Base-by-base conservation (phyloP, 2,329 filamentous ascomycete species). In the Botrytis byssoidea region DNA sequence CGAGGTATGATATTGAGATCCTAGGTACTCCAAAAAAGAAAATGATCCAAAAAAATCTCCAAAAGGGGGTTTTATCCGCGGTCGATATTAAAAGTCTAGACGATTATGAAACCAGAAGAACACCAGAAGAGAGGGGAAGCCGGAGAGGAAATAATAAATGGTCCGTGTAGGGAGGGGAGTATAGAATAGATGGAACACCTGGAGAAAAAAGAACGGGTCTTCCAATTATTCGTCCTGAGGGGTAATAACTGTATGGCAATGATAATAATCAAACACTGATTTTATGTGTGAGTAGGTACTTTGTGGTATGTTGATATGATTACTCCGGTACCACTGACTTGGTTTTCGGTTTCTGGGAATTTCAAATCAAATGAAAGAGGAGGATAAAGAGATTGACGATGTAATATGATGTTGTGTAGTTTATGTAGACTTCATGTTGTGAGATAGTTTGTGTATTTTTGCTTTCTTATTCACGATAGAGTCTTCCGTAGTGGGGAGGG, bases 271-370 rank as follows among this genome's bases (percentile, higher is more conserved):
- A 55, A 55, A 55, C 65, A 12, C 46, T 40, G 51, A 51, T 69
- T 32, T 42, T 32, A 51, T 69, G 67, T 42, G 48, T 35, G 25
- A 40, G 46, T 9, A 37, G 37, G 37, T 51, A 51, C 25, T 44
- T n/a, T 37, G 35, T 35, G 64, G 14, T n/a, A 61, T 42, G 61
- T 55, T 20, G 51, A 46, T 67, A 46, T 55, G 40, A 61, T 59
- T 20, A 44, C 40, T 40, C 37, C 55, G 40, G 55, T 59, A 72
- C 70, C 70, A 57, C 70, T 57, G 60, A 67, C 70, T 72, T 72
- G 70, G 70, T 65, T 66, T 67, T 42, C 29, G 70, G 70, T 67
- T 65, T 55, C 40, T 46, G 29, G 67, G 55, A 32, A 59, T 46
- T 22, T 44, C 48, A 60, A 72, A 32, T 18, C 63, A 68, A 44